phyloP scores from a whole-genome alignment of 2,329 filamentous ascomycete species.

The Fusarium sp. region DNA sequence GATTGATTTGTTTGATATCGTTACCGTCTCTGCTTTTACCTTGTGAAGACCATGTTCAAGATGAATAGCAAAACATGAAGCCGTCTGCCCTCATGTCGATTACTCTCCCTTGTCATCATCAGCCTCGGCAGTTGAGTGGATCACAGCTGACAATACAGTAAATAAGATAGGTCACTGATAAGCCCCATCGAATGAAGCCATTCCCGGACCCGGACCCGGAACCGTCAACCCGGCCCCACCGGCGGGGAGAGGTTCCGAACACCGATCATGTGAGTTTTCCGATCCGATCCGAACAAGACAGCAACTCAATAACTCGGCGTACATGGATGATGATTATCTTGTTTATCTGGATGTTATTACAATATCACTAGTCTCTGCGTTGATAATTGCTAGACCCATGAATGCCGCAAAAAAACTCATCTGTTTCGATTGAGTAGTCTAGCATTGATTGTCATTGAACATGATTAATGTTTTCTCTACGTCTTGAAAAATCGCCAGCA shows the following conservation, averaged over 20 bases:
- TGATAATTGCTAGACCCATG: too few relatives aligned
- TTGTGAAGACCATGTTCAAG: too few relatives aligned
- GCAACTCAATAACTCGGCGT: neutral
- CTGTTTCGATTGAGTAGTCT: neutral
- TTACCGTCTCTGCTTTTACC: too few relatives aligned
- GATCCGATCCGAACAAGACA: neutral
- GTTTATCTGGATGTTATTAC: neutral
- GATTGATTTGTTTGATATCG: too few relatives aligned
- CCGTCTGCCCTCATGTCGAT: too few relatives aligned
- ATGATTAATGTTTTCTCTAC: neutral
- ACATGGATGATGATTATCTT: neutral
- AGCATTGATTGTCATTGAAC: neutral
- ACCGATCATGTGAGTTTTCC: slow-evolving; percentile 18
- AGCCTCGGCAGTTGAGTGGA: neutral
- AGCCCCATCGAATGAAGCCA: neutral
- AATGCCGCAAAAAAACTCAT: too few relatives aligned
- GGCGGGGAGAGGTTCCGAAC: neutral
- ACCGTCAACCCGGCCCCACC: slow-evolving; percentile 3
- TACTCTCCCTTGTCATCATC: too few relatives aligned
- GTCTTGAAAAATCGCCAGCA: neutral
- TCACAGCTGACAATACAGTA: neutral
- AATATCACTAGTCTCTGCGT: too few relatives aligned
- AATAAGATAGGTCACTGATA: neutral
- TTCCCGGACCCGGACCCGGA: neutral
- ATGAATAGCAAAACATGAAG: too few relatives aligned